These are phyloP conservation scores for Chalciporus piperatoides DNA, from an alignment of 1,284 basidiomycete genomes.

Conservation along the genomic window DNA sequence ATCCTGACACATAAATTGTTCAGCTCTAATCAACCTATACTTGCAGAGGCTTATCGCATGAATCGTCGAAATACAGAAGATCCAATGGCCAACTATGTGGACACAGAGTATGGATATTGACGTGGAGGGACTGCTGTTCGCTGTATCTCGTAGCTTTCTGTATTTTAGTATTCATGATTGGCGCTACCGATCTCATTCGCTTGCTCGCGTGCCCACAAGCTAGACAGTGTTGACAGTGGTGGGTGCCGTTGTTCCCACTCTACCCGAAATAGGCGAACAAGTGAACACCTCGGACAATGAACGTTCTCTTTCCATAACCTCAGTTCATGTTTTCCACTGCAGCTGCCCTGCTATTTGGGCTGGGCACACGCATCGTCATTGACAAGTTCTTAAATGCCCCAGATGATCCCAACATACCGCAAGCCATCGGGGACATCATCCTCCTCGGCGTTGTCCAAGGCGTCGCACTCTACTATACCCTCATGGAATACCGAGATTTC, in stretches of 20 bases:
- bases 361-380: constrained; percentile 67
- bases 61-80: constrained; percentile 69
- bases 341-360: constrained; percentile 45
- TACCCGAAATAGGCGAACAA: constrained; percentile 26
- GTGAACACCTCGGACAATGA: constrained; percentile 15
- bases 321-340: constrained; percentile 41
- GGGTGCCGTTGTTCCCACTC: constrained; percentile 26
- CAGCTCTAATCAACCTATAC: constrained; percentile 13
- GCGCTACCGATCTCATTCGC: constrained; percentile 21
- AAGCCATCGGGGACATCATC: constrained; percentile 53
- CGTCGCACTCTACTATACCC: constrained; percentile 63
- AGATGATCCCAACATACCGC: constrained; percentile 31
- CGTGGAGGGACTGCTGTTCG: neutral
- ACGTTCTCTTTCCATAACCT: constrained; percentile 21
- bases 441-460: constrained; percentile 73
- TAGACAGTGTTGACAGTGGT: constrained; percentile 25
- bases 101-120: constrained; percentile 41
- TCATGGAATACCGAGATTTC: constrained; percentile 50
- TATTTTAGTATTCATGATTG: constrained; percentile 19
- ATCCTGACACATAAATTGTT: constrained; percentile 2
- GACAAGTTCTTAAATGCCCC: constrained; percentile 49
- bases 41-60: constrained; percentile 81
- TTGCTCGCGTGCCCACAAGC: constrained; percentile 34
- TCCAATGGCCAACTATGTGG: constrained; percentile 86
- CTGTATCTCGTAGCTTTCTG: constrained; percentile 20